Conservation (phyloP, 305 asterid genomes). For the Fraxinus paxiana region DNA sequence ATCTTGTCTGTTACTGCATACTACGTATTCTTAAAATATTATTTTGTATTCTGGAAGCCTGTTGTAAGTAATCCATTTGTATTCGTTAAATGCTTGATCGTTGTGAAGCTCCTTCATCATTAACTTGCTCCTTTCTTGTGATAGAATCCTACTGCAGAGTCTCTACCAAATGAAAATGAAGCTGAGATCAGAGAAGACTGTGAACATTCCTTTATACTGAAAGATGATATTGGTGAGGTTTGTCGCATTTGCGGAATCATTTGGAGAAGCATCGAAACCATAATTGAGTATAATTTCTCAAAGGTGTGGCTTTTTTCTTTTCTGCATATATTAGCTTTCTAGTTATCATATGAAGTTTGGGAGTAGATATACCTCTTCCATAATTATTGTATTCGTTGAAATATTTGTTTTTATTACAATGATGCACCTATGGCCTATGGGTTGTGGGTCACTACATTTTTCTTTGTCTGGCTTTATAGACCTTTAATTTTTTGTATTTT, state of each 20-base stretch:
- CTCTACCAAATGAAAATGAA: slow-evolving; percentile 5
- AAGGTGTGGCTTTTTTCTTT: slow-evolving; percentile 19
- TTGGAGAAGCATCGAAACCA: slow-evolving; percentile 24
- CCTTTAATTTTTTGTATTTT: background rate
- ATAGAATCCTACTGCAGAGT: slow-evolving; percentile 20
- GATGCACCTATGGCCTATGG: background rate
- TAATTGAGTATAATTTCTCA: slow-evolving; percentile 24
- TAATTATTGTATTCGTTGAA: background rate
- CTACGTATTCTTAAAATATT: background rate
- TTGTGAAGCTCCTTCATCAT: background rate
- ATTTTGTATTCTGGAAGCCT: background rate
- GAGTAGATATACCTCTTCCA: background rate
- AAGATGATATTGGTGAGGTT: slow-evolving; percentile 33
- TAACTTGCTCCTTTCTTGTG: background rate
- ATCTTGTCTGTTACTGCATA: background rate
- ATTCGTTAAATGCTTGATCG: background rate
- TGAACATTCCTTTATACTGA: slow-evolving; percentile 32
- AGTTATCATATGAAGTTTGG: background rate
- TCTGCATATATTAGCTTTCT: background rate
- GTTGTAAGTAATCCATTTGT: background rate
- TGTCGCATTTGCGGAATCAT: slow-evolving; percentile 34
- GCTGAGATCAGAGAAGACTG: slow-evolving; percentile 18
- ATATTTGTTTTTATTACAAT: background rate
- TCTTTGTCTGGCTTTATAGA: background rate
- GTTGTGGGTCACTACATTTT: background rate